Conservation (phyloP, 1,284 basidiomycete genomes). For the Lentinus polychrous region DNA sequence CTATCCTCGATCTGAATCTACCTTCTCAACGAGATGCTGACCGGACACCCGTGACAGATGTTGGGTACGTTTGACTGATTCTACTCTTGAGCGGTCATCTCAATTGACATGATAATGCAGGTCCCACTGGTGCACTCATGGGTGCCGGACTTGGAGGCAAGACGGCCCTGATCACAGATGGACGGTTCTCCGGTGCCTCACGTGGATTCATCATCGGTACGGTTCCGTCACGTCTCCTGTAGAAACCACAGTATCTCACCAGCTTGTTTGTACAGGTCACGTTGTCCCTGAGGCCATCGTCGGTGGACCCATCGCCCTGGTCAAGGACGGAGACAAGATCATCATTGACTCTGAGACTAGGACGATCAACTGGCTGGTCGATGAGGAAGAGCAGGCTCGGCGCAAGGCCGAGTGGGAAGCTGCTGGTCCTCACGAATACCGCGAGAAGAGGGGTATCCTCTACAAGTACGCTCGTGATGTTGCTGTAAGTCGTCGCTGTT, state of each 20-base stretch:
- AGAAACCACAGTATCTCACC: not conserved
- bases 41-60: conserved; percentile 25
- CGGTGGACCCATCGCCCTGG: conserved; percentile 93
- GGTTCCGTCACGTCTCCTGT: conserved; percentile 10
- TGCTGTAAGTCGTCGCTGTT: conserved; percentile 45
- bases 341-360: conserved; percentile 76
- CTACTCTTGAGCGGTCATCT: no score
- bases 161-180: conserved; percentile 93
- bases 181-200: conserved; percentile 86
- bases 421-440: conserved; percentile 56
- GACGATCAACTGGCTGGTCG: conserved; percentile 77
- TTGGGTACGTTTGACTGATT: conserved; percentile 41
- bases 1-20: no score
- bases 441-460: conserved; percentile 66
- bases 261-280: no score
- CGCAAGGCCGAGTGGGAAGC: conserved; percentile 71
- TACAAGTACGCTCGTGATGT: conserved; percentile 76
- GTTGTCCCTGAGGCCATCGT: conserved; percentile 89
- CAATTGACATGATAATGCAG: no score
- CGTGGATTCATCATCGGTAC: conserved; percentile 59
- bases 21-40: no score
- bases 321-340: conserved; percentile 87
- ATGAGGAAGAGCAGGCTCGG: conserved; percentile 69
- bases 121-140: conserved; percentile 83
- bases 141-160: conserved; percentile 89